Evolutionary conservation across 2,329 filamentous ascomycete species (phyloP).

Genomic region (Fusarium staphyleae): DNA sequence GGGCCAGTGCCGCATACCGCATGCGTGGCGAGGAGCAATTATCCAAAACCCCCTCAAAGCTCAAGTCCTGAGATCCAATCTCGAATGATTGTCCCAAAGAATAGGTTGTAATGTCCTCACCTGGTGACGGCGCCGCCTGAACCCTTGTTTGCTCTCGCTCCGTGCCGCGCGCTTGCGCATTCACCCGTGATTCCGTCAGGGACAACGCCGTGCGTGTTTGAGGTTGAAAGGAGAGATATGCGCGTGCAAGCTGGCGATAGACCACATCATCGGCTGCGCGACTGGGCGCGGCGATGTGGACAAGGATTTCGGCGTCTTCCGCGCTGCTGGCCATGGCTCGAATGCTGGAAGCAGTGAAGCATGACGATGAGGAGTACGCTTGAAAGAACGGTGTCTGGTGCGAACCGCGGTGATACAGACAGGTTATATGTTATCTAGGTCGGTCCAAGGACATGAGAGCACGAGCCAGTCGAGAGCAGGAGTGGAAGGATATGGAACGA

Average conservation of each 20-base stretch:
- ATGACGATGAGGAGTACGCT: conserved; percentile 26
- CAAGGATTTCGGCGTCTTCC: conserved; percentile 58
- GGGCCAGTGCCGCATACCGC: conserved; percentile 1
- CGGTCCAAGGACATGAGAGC: conserved; percentile 15
- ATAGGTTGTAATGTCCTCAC: conserved; percentile 14
- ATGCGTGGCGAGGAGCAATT: conserved; percentile 50
- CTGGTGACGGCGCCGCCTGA: conserved; percentile 14
- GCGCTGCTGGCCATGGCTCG: conserved; percentile 38
- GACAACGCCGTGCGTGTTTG: conserved; percentile 21
- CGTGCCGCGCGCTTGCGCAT: conserved; percentile 2
- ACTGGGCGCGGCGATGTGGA: conserved; percentile 62
- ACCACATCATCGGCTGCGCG: conserved; percentile 54
- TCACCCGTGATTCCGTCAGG: background rate
- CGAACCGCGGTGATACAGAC: background rate
- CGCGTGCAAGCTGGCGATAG: conserved; percentile 58
- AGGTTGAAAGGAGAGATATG: conserved; percentile 59
- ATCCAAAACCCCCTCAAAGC: conserved; percentile 55
- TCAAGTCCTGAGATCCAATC: conserved; percentile 50
- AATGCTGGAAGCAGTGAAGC: conserved; percentile 25
- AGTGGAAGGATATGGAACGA: conserved; percentile 1
- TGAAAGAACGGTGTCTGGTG: background rate
- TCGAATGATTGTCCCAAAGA: conserved; percentile 36
- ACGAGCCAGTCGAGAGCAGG: conserved; percentile 24
- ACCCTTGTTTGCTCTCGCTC: conserved; percentile 5
- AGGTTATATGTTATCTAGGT: conserved; percentile 18